A percentile compares a stretch with the other conserved stretches of the same genome.
Conservation (phyloP, 768 basidiomycete species). For the Termitomyces sp. region DNA sequence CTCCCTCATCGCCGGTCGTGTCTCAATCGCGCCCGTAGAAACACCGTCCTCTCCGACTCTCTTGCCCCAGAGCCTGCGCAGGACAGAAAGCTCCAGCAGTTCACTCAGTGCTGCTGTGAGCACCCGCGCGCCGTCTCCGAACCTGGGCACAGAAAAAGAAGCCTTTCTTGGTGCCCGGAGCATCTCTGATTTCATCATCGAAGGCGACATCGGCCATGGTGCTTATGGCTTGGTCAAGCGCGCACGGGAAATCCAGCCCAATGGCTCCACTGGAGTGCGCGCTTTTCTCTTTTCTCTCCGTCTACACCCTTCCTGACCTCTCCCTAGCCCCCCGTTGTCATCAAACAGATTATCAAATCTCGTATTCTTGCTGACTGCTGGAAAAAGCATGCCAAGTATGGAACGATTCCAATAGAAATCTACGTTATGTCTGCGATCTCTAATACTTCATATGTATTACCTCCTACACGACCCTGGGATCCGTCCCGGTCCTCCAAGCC, state of each 20-base stretch:
- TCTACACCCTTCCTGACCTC: slow-evolving; percentile 11
- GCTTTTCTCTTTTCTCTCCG: slow-evolving; percentile 5
- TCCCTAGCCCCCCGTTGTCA: slow-evolving; percentile 77
- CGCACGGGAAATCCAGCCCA: slow-evolving; percentile 68
- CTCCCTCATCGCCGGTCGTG: slow-evolving; percentile 76
- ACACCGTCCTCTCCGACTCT: slow-evolving; percentile 60
- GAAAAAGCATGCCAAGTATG: slow-evolving; percentile 93
- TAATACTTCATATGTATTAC: slow-evolving; percentile 72
- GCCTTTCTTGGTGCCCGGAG: slow-evolving; percentile 57
- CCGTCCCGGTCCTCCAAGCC: slow-evolving; percentile 46
- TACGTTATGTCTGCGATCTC: slow-evolving; percentile 91
- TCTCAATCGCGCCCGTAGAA: slow-evolving; percentile 72
- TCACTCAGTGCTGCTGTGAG: slow-evolving; percentile 54
- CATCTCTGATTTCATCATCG: slow-evolving; percentile 82
- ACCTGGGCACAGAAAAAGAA: slow-evolving; percentile 33
- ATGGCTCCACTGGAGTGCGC: slow-evolving; percentile 83
- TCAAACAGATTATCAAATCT: slow-evolving; percentile 98
- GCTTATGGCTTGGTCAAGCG: slow-evolving; percentile 95
- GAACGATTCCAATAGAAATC: slow-evolving; percentile 98
- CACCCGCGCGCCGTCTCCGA: slow-evolving; percentile 61
- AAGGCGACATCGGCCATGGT: slow-evolving; percentile 86
- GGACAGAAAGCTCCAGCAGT: slow-evolving; percentile 59
- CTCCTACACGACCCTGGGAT: slow-evolving; percentile 78
- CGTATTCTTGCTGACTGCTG: slow-evolving; percentile 98
- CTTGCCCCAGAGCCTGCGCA: slow-evolving; percentile 57